These are phyloP conservation scores for Limnomonas spitsbergensis DNA, from an alignment of 139 green algal genomes.

Conservation along the genomic window DNA sequence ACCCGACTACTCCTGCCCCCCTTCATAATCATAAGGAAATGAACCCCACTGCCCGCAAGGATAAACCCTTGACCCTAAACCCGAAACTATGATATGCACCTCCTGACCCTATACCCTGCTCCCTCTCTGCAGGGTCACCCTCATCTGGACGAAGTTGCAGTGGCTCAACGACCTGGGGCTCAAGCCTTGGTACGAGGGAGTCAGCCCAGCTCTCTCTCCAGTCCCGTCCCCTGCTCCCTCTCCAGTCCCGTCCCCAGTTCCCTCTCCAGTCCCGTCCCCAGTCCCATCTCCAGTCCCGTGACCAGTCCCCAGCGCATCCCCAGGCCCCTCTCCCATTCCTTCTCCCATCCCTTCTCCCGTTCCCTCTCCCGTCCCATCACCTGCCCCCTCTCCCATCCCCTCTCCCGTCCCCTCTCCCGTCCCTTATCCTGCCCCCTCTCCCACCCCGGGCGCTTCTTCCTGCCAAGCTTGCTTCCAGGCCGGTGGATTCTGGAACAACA, in stretches of 20 bases:
- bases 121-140: constrained; percentile 10
- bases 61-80: too few species aligned
- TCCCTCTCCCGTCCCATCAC: not conserved
- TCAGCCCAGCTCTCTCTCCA: not conserved
- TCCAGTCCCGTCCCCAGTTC: not conserved
- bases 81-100: too few species aligned
- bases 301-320: not conserved
- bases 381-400: not conserved
- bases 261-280: not conserved
- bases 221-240: not conserved
- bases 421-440: not conserved
- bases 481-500: not conserved
- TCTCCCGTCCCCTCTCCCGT: not conserved
- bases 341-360: not conserved
- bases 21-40: too few species aligned
- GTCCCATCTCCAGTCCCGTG: not conserved
- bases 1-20: too few species aligned
- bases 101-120: too few species aligned
- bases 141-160: constrained; percentile 36
- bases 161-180: constrained; percentile 33
- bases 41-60: too few species aligned
- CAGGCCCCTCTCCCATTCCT: not conserved
- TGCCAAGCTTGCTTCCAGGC: not conserved
- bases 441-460: not conserved
- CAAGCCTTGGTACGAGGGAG: constrained; percentile 30